These are phyloP conservation scores for Globisporangium carolinianum DNA, from an alignment of 352 stramenopile genomes.

Conservation along the genomic window DNA sequence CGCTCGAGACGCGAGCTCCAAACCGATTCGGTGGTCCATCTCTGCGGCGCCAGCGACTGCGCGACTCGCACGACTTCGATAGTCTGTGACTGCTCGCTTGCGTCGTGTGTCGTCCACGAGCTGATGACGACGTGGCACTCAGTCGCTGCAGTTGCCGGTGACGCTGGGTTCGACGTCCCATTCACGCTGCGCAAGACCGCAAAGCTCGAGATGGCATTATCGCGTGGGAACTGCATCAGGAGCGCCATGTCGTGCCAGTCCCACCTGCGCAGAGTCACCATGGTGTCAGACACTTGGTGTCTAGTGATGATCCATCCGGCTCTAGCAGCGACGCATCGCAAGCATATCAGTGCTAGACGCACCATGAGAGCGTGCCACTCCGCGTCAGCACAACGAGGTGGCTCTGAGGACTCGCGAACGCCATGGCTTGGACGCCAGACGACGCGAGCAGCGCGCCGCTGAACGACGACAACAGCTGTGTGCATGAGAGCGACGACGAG, in stretches of 20 bases:
- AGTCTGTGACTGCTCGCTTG: background rate
- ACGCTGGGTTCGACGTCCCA: background rate
- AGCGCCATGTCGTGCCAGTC: constrained; percentile 25
- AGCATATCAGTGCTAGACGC: background rate
- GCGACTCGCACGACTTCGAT: constrained; percentile 10
- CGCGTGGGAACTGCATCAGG: constrained; percentile 11
- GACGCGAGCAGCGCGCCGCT: background rate
- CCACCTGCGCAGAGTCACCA: constrained; percentile 20
- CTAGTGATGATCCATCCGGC: background rate
- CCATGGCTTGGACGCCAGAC: background rate
- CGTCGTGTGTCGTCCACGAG: background rate
- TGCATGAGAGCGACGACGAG: background rate
- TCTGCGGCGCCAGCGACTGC: background rate
- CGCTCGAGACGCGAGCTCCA: background rate
- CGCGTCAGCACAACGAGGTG: background rate
- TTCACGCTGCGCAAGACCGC: background rate
- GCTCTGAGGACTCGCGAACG: background rate
- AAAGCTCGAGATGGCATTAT: constrained; percentile 17
- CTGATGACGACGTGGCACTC: constrained; percentile 4
- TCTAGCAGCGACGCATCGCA: background rate
- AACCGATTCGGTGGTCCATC: background rate
- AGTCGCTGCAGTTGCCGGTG: background rate
- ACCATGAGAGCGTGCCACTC: background rate
- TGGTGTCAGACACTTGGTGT: background rate
- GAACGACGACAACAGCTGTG: background rate